Conservation (phyloP, 2,329 filamentous ascomycete species). For the Ilyonectria mors-panacis region DNA sequence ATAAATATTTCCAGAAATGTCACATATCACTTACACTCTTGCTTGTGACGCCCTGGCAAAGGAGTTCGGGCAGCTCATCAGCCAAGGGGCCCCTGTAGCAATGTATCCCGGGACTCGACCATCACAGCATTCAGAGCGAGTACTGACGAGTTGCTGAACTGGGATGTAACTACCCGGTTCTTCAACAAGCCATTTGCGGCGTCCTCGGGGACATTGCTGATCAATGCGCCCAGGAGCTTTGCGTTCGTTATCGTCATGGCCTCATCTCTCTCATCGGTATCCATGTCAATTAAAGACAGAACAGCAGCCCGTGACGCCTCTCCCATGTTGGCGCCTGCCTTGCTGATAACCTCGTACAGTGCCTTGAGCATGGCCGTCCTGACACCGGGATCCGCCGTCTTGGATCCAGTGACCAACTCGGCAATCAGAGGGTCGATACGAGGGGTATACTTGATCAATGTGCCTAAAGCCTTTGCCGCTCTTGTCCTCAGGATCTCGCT, state of each 20-base stretch:
- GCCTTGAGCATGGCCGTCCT: slow-evolving; percentile 97
- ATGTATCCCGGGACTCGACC: slow-evolving; percentile 80
- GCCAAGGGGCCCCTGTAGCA: slow-evolving; percentile 77
- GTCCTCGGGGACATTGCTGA: slow-evolving; percentile 86
- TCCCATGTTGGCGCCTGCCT: slow-evolving; percentile 95
- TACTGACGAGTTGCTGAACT: slow-evolving; percentile 84
- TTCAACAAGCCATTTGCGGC: slow-evolving; percentile 72
- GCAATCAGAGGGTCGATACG: slow-evolving; percentile 93
- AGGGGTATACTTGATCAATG: slow-evolving; percentile 94
- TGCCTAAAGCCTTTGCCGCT: slow-evolving; percentile 94
- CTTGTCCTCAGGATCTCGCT: slow-evolving; percentile 90
- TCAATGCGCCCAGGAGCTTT: slow-evolving; percentile 88
- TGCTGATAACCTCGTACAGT: slow-evolving; percentile 95
- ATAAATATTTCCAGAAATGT: slow-evolving; percentile 5
- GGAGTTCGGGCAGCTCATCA: slow-evolving; percentile 81
- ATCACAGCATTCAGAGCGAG: slow-evolving; percentile 92
- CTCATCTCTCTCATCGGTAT: slow-evolving; percentile 81
- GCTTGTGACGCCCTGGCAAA: slow-evolving; percentile 84
- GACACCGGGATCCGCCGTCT: slow-evolving; percentile 87
- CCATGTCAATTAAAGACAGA: slow-evolving; percentile 88
- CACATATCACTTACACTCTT: slow-evolving; percentile 74
- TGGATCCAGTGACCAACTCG: slow-evolving; percentile 95
- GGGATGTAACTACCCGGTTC: slow-evolving; percentile 83
- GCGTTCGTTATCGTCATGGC: slow-evolving; percentile 91
- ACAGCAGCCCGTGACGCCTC: slow-evolving; percentile 91